phyloP scores from a whole-genome alignment of 352 stramenopile species.

The Globisporangium spiculum region DNA sequence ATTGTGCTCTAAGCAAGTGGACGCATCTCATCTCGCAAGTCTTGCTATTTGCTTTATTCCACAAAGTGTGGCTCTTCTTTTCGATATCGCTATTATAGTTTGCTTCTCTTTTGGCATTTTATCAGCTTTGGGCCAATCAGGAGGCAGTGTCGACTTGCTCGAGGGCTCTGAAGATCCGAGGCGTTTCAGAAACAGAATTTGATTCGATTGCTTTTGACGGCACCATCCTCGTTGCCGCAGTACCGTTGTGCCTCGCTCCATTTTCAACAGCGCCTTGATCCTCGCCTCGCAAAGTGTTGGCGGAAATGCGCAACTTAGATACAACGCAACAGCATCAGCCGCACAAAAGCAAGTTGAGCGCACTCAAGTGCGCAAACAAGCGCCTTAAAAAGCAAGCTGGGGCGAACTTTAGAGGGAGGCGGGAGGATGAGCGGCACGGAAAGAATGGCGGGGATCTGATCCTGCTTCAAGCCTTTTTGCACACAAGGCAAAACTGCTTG shows the following conservation, averaged over 20 bases:
- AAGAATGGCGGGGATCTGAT: constrained; percentile 16
- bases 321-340: background rate
- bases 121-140: constrained; percentile 11
- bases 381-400: background rate
- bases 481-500: background rate
- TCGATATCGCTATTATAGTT: background rate
- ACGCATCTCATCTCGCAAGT: background rate
- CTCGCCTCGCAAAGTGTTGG: no score
- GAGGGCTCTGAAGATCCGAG: background rate
- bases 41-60: no score
- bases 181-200: constrained; percentile 10
- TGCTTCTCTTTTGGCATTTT: constrained; percentile 3
- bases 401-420: background rate
- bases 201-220: background rate
- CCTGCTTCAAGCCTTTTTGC: constrained; percentile 14
- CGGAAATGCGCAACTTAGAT: background rate
- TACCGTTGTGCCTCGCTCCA: background rate
- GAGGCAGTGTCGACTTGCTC: background rate
- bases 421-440: background rate
- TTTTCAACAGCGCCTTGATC: background rate
- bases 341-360: background rate
- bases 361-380: background rate
- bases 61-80: background rate
- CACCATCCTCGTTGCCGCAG: background rate
- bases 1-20: background rate